Base-by-base conservation (phyloP, 345 rosid genomes). In the Linum trigynum region DNA sequence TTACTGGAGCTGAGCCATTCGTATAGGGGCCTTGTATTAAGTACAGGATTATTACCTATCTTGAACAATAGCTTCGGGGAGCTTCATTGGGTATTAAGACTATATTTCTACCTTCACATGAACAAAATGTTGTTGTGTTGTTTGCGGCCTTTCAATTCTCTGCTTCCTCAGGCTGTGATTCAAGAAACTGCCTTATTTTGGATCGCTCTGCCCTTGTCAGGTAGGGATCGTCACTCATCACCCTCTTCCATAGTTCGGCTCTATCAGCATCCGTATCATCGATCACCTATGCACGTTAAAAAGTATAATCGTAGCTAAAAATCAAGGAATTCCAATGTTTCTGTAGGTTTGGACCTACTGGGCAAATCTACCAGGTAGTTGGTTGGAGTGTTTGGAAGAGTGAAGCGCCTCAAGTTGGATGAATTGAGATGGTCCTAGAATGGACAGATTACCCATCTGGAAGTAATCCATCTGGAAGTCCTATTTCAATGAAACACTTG, bases 101-200 rank as follows among this genome's bases (percentile, higher is more conserved):
- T 62, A 17, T 66, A 16, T 55, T 59, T 8, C n/a, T 14, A 64
- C 55, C 38, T 62, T 48, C 59, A 68, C 71, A 40, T 23, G 61
- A 40, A 38, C 37, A 67, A 57, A 11, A 0, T n/a, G n/a, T n/a
- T n/a, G n/a, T n/a, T n/a, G n/a, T n/a, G n/a, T n/a, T n/a, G n/a
- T n/a, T n/a, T n/a, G n/a, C n/a, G n/a, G n/a, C n/a, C n/a, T 43
- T 62, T 40, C 57, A 43, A 6, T 55, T 80, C 74, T 77, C 68
- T 70, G 77, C 38, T 67, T 66, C 61, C 5, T 77, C 82, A 7
- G 82, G 69, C 65, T 2, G 80, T 38, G 91, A 70, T 81, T 84
- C 85, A 61, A 94, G 83, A 73, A 84, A 81, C 75, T 66, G 75
- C 66, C 79, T 77, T 76, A 94, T 72, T 69, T 77, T 81, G 66